Base-by-base conservation (phyloP, 768 basidiomycete genomes). In the Filobasidium wieringae region DNA sequence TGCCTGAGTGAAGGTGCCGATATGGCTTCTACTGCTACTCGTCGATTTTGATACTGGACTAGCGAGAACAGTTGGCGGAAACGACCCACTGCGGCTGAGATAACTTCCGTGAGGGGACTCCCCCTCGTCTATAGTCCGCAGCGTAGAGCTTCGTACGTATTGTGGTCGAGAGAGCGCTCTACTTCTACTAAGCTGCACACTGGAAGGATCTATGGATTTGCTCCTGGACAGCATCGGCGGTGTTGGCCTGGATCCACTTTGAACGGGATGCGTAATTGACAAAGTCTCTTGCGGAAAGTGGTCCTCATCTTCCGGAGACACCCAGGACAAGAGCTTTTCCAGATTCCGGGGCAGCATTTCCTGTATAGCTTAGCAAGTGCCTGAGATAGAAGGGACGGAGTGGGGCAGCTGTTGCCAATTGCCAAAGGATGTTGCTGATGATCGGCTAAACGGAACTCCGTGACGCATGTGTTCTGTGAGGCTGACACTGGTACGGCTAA, bases 71-170 rank as follows among this genome's bases (percentile, higher is more conserved):
- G 26, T 47, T 5, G 50, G 27, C 27, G 50, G 32, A n/a, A 51
- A 51, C 27, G 50, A 51, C 17, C 30, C 27, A 32, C 17, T 51
- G 9, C 29, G 27, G 33, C 50, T 51, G 4, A 52, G 29, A 37
- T 41, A 58, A 12, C 36, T 41, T n/a, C 57, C 57, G 41, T 58
- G 47, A 8, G 57, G 57, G 7, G 57, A 58, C 26, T 58, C 57
- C 7, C 51, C 57, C 51, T 58, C 57, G 19, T 58, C 57, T 50
- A 58, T 58, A 12, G 57, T 58, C 4, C 57, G 50, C 19, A 58
- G 27, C 9, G 57, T 52, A 2, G 57, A 58, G 24, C 40, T 51
- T n/a, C 57, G 50, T 24, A 57, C 41, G 39, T 37, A 57, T 22
- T 47, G 47, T n/a, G 56, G 56, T 40, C 56, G 34, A 1, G 49